A percentile compares a stretch with the other conserved stretches of the same genome.
Conservation (phyloP, 148 eudicot genomes). For the Fagopyrum esculentum region DNA sequence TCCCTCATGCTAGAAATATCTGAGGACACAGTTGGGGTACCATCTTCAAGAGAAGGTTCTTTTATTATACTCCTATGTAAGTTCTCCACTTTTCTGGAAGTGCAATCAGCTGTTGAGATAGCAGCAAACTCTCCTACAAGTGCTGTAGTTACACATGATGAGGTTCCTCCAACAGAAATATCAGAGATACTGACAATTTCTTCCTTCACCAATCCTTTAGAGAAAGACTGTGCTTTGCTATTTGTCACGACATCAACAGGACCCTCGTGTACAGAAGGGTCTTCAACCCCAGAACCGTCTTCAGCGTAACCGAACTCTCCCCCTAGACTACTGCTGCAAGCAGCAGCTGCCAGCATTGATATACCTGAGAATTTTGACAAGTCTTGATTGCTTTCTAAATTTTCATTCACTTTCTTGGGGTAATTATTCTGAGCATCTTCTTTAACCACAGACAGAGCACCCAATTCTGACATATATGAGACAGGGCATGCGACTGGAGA, state of each 20-base stretch:
- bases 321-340: slow-evolving; percentile 48
- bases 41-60: slow-evolving; percentile 16
- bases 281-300: slow-evolving; percentile 24
- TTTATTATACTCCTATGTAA: slow-evolving; percentile 4
- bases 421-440: slow-evolving; percentile 12
- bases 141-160: slow-evolving; percentile 24
- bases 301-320: slow-evolving; percentile 27
- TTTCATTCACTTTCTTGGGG: slow-evolving; percentile 9
- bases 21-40: slow-evolving; percentile 19
- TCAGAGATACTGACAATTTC: slow-evolving; percentile 23
- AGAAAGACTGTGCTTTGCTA: slow-evolving; percentile 11
- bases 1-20: slow-evolving; percentile 22
- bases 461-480: background rate
- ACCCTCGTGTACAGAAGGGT: slow-evolving; percentile 14
- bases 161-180: slow-evolving; percentile 25
- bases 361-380: slow-evolving; percentile 50
- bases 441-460: slow-evolving; percentile 5
- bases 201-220: slow-evolving; percentile 21
- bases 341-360: slow-evolving; percentile 81
- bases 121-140: slow-evolving; percentile 22
- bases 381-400: slow-evolving; percentile 26
- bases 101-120: slow-evolving; percentile 12
- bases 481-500: background rate
- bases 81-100: slow-evolving; percentile 18
- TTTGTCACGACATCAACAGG: slow-evolving; percentile 13